Conservation (phyloP, 768 basidiomycete species). For the Paxillus ammoniavirescens region DNA sequence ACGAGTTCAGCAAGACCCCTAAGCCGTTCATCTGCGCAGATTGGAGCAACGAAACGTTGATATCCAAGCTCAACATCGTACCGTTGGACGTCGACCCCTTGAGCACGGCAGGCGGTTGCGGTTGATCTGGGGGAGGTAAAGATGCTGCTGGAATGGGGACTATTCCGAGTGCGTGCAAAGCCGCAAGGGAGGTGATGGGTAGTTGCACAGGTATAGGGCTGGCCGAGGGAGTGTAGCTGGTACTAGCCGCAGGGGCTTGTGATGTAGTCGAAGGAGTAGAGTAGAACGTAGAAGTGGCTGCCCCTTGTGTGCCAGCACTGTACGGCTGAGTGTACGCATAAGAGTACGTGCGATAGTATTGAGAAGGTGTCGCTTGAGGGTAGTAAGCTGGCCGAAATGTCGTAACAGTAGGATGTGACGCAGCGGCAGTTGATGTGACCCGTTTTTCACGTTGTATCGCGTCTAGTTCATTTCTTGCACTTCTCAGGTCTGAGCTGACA, state of each 20-base stretch:
- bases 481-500: conserved; percentile 59
- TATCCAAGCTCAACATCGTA: conserved; percentile 70
- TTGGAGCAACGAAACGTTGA: conserved; percentile 73
- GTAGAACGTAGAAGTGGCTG: conserved; percentile 20
- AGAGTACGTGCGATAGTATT: conserved; percentile 65
- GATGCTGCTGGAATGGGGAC: conserved; percentile 62
- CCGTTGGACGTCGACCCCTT: conserved; percentile 71
- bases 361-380: conserved; percentile 39
- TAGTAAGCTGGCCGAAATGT: conserved; percentile 41
- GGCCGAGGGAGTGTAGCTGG: conserved; percentile 31
- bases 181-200: conserved; percentile 54
- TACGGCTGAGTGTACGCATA: conserved; percentile 67
- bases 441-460: conserved; percentile 70
- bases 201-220: conserved; percentile 63
- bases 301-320: conserved; percentile 21
- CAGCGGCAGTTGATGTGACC: conserved; percentile 26
- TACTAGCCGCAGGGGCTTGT: conserved; percentile 31
- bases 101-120: conserved; percentile 74
- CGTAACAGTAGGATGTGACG: conserved; percentile 32
- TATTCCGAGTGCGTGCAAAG: conserved; percentile 71
- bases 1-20: conserved; percentile 66
- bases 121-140: conserved; percentile 50
- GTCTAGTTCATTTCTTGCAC: conserved; percentile 63
- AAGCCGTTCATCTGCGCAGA: conserved; percentile 75
- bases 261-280: conserved; percentile 32